phyloP scores from a whole-genome alignment of 2,329 filamentous ascomycete genomes.

The Ustulina deusta region DNA sequence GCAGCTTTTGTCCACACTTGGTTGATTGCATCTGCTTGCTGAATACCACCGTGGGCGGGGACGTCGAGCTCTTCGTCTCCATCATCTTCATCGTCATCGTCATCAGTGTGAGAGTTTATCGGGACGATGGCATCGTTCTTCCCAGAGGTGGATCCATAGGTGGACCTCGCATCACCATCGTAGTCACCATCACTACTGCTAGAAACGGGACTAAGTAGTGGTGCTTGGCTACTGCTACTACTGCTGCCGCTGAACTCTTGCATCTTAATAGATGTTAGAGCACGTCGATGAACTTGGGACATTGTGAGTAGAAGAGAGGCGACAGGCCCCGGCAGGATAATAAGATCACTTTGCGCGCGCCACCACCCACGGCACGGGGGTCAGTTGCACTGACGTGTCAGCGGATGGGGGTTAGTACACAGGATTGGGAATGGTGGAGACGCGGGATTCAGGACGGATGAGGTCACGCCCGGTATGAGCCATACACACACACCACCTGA shows the following conservation, averaged over 20 bases:
- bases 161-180: constrained; percentile 33
- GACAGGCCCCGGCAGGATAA: constrained; percentile 4
- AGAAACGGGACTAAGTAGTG: constrained; percentile 44
- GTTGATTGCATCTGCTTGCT: constrained; percentile 56
- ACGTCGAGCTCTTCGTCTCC: constrained; percentile 28
- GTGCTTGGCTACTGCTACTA: constrained; percentile 40
- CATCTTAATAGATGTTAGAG: constrained; percentile 43
- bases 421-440: constrained; percentile 29
- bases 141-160: constrained; percentile 47
- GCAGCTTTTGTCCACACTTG: constrained; percentile 55
- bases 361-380: constrained; percentile 13
- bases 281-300: constrained; percentile 44
- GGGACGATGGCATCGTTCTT: constrained; percentile 40
- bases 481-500: neutral
- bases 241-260: constrained; percentile 38
- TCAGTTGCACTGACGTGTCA: constrained; percentile 37
- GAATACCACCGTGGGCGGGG: constrained; percentile 50
- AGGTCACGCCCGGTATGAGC: constrained; percentile 7
- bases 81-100: constrained; percentile 27
- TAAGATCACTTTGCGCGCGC: constrained; percentile 9
- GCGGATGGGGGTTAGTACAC: constrained; percentile 29
- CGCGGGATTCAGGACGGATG: constrained; percentile 15
- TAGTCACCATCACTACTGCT: constrained; percentile 37
- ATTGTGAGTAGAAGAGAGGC: constrained; percentile 36
- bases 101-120: constrained; percentile 22